Base-by-base conservation (phyloP, 164 flowering plant species). In the Houttuynia cordata region DNA sequence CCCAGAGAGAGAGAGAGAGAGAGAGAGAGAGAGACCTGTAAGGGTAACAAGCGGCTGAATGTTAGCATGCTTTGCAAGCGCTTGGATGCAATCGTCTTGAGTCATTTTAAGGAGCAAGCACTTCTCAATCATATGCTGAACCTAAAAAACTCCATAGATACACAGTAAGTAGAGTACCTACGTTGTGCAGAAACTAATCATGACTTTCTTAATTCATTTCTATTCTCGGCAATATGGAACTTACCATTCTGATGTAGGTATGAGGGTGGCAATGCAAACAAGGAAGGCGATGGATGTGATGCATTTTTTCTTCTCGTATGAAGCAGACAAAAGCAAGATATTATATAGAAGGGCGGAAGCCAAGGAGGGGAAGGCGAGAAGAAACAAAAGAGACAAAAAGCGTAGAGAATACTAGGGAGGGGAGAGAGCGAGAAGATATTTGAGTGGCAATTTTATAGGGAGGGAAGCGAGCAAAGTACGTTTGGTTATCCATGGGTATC, bases 221-320 rank as follows among this genome's bases (percentile, higher is more conserved):
- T 51, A 30, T 30, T 30, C 37, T 30, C 2, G 37, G 37, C 37
- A 30, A 30, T 2, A 30, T 30, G 37, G 18, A n/a, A 39, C 61
- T 60, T 73, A 83, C 95, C 88, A 83, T 79, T 68, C 87, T 74
- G 64, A 87, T 81, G 67, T 79, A 87, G 75, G 65, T 66, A 60
- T 78, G 81, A 0, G 87, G 96, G 54, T 83, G 81, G 81, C 92
- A 85, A 74, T 77, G 76, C 81, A 85, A 80, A 74, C 92, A 88
- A 62, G 87, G 88, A 23, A 25, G 55, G 47, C 68, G 66, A 53
- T 75, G 77, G 56, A 56, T 15, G 52, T 65, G 62, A 65, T 62
- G 25, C 24, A 57, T 77, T n/a, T n/a, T 50, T 40, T 53, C 20
- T 18, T 47, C 47, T 41, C 20, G 25, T 20, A 24, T 19, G 56